A percentile compares a stretch with the other conserved stretches of the same genome.
Conservation (phyloP, 1,139 yeast genomes). For the Blastobotrys persicus region DNA sequence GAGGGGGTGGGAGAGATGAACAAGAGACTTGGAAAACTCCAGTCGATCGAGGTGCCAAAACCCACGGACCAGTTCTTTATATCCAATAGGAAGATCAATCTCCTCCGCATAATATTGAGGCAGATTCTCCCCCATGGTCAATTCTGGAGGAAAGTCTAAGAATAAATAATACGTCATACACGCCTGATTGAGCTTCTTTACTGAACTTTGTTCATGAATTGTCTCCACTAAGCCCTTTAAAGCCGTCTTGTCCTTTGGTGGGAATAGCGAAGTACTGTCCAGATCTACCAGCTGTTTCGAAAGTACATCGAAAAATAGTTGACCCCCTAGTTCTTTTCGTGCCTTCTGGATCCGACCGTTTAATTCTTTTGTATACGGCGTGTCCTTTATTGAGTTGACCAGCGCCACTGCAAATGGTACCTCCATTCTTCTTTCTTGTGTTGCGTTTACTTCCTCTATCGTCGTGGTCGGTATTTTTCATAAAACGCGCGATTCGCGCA, state of each 20-base stretch:
- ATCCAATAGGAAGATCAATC: slow-evolving; percentile 29
- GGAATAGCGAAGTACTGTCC: slow-evolving; percentile 25
- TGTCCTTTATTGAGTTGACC: slow-evolving; percentile 23
- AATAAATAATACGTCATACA: slow-evolving; percentile 32
- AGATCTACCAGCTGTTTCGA: slow-evolving; percentile 22
- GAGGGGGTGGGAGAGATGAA: slow-evolving; percentile 27
- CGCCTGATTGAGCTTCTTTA: slow-evolving; percentile 23
- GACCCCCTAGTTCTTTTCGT: slow-evolving; percentile 19
- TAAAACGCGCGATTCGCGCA: too few species aligned
- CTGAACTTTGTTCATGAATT: slow-evolving; percentile 23
- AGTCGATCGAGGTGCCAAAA: slow-evolving; percentile 28
- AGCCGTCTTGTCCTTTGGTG: slow-evolving; percentile 27
- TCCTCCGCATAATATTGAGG: slow-evolving; percentile 34
- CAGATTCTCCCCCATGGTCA: slow-evolving; percentile 22
- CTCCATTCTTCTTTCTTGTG: too few species aligned
- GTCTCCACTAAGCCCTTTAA: slow-evolving; percentile 24
- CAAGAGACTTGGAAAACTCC: slow-evolving; percentile 23
- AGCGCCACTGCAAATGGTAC: slow-evolving; percentile 34
- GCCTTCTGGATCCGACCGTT: slow-evolving; percentile 14
- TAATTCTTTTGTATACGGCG: slow-evolving; percentile 26
- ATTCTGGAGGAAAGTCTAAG: slow-evolving; percentile 29
- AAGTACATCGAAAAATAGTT: slow-evolving; percentile 31
- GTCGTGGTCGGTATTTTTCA: too few species aligned
- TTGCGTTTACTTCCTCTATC: too few species aligned
- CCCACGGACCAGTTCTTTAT: slow-evolving; percentile 27